These are phyloP conservation scores for Xylaria grammica DNA, from an alignment of 495 filamentous ascomycete genomes.

Conservation along the genomic window DNA sequence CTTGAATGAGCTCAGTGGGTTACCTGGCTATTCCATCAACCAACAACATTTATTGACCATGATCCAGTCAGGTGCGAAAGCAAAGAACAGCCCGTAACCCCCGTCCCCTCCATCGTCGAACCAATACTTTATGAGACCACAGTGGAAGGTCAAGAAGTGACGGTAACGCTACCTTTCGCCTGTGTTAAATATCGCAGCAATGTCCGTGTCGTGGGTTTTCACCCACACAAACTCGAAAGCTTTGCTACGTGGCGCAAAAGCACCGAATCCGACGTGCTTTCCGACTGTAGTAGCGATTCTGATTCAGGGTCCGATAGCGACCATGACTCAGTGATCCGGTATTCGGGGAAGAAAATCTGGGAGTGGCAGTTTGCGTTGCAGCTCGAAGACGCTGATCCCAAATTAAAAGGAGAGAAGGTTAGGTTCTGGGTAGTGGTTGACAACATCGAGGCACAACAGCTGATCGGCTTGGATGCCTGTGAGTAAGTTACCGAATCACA, in stretches of 20 bases:
- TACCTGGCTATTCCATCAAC: background rate
- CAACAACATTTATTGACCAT: constrained; percentile 10
- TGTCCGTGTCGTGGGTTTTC: constrained; percentile 83
- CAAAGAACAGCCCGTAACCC: constrained; percentile 45
- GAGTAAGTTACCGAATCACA: constrained; percentile 58
- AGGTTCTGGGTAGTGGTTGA: constrained; percentile 70
- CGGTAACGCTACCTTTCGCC: constrained; percentile 65
- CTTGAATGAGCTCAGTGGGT: constrained; percentile 34
- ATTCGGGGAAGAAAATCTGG: constrained; percentile 55
- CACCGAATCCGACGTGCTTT: constrained; percentile 54
- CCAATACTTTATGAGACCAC: constrained; percentile 43
- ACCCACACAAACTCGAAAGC: constrained; percentile 71
- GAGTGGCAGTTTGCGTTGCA: constrained; percentile 80
- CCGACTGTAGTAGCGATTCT: constrained; percentile 43
- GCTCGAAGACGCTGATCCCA: constrained; percentile 62
- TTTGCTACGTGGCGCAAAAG: constrained; percentile 64
- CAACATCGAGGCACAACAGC: constrained; percentile 64
- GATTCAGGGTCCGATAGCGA: constrained; percentile 44
- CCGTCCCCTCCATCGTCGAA: constrained; percentile 57
- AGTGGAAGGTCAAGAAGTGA: constrained; percentile 42
- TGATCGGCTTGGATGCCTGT: constrained; percentile 69
- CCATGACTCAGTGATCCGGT: constrained; percentile 21
- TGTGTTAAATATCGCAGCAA: constrained; percentile 71
- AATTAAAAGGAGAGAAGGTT: constrained; percentile 39
- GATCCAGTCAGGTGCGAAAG: constrained; percentile 51